These are phyloP conservation scores for Xylaria sp. DNA, from an alignment of 2,329 filamentous ascomycete genomes.

Conservation along the genomic window DNA sequence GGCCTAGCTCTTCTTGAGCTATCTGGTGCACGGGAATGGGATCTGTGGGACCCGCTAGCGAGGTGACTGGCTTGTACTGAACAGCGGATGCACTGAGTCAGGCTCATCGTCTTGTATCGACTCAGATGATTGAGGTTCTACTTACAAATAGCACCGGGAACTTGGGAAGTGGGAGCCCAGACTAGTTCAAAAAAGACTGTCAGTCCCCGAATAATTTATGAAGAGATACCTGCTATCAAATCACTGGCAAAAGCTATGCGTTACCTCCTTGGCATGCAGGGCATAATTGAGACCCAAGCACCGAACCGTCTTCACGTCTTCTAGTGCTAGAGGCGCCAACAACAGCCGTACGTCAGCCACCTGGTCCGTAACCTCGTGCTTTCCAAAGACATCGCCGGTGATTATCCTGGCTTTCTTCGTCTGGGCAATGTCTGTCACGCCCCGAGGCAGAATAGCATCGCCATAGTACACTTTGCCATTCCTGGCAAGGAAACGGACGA, in stretches of 20 bases:
- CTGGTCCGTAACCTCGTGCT: constrained; percentile 67
- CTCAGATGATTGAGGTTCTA: neutral
- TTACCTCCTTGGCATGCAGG: constrained; percentile 71
- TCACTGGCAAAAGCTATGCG: neutral
- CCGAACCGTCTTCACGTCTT: constrained; percentile 69
- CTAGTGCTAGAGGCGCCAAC: constrained; percentile 66
- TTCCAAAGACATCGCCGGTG: constrained; percentile 68
- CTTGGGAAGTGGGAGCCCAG: constrained; percentile 70
- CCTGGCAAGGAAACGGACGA: constrained; percentile 74
- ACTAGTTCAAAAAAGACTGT: constrained; percentile 42
- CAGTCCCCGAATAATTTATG: neutral
- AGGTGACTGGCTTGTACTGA: constrained; percentile 70
- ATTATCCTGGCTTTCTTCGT: constrained; percentile 67
- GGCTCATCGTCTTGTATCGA: neutral
- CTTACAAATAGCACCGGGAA: constrained; percentile 74
- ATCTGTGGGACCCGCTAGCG: constrained; percentile 68
- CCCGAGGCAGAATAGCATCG: constrained; percentile 71
- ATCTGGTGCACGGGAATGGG: constrained; percentile 68
- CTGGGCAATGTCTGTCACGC: constrained; percentile 64
- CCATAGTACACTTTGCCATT: constrained; percentile 75
- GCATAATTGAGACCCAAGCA: constrained; percentile 76
- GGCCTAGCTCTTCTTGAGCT: constrained; percentile 67
- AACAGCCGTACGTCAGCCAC: constrained; percentile 61
- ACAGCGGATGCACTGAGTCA: neutral
- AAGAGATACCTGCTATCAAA: neutral